phyloP scores from a whole-genome alignment of 306 rosid genomes.

The Cicer pinnatifidum region DNA sequence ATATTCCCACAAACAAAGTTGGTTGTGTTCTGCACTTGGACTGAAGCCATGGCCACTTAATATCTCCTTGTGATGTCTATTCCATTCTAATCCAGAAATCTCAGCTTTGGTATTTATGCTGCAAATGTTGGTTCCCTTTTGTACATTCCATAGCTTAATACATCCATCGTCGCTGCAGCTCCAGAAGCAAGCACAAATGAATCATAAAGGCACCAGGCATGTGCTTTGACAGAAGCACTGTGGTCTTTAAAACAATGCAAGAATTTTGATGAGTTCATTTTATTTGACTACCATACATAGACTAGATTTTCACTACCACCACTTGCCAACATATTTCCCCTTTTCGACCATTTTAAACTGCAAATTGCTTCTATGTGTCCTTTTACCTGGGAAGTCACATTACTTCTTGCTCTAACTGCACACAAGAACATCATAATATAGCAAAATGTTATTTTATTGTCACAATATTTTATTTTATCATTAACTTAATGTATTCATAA shows the following conservation, averaged over 20 bases:
- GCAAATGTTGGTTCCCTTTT: conserved; percentile 57
- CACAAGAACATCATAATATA: no score
- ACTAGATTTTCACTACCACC: conserved; percentile 59
- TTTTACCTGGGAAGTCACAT: no score
- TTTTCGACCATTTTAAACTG: conserved; percentile 80
- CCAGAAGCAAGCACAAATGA: conserved; percentile 72
- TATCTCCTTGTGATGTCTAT: conserved; percentile 72
- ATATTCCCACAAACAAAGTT: conserved; percentile 73
- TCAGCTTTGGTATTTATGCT: conserved; percentile 67
- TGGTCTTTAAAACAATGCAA: conserved; percentile 67
- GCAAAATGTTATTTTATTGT: no score
- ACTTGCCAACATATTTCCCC: conserved; percentile 43
- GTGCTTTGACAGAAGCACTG: conserved; percentile 73
- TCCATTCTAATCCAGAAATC: conserved; percentile 88
- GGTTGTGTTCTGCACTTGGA: conserved; percentile 46
- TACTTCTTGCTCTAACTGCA: no score
- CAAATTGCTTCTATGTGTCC: no score
- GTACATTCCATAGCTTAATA: conserved; percentile 73
- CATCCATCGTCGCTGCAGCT: conserved; percentile 69
- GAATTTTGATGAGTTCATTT: conserved; percentile 65
- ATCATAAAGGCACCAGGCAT: conserved; percentile 83
- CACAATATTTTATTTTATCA: no score
- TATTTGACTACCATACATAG: conserved; percentile 71
- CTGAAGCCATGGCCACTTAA: conserved; percentile 82
- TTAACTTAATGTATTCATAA: no score